Conservation (phyloP, 108 stramenopile species). For the Stephanodiscus triporus region DNA sequence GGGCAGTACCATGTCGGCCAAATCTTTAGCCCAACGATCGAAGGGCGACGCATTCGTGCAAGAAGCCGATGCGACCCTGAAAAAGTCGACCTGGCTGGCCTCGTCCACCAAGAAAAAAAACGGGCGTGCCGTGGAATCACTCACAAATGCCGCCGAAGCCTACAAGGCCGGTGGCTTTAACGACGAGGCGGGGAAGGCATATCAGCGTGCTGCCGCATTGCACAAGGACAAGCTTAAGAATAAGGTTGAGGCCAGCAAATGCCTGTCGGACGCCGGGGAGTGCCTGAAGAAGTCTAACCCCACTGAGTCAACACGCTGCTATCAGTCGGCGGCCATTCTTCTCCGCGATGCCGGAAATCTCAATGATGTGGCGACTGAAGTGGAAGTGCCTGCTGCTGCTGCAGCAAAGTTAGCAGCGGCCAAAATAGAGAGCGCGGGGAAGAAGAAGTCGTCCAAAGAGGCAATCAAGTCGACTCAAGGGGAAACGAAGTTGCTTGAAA, state of each 20-base stretch:
- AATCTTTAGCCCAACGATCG: slow-evolving; percentile 50
- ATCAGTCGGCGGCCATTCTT: slow-evolving; percentile 67
- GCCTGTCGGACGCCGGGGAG: slow-evolving; percentile 73
- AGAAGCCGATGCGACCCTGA: slow-evolving; percentile 69
- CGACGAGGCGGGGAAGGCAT: slow-evolving; percentile 82
- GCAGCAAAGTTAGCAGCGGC: too few relatives aligned
- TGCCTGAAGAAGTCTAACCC: slow-evolving; percentile 76
- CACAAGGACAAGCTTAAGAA: slow-evolving; percentile 71
- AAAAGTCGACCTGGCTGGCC: slow-evolving; percentile 81
- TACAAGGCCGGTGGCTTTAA: slow-evolving; percentile 90
- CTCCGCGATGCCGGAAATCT: slow-evolving; percentile 89
- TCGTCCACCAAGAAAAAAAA: slow-evolving; percentile 73
- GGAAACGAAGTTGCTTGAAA: too few relatives aligned
- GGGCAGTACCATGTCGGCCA: too few relatives aligned
- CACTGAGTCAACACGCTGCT: slow-evolving; percentile 72
- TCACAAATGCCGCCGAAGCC: slow-evolving; percentile 88
- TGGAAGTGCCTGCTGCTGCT: too few relatives aligned
- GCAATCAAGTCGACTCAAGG: too few relatives aligned
- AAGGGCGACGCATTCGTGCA: slow-evolving; percentile 74
- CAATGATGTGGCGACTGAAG: too few relatives aligned
- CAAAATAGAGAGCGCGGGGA: too few relatives aligned
- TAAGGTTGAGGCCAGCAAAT: slow-evolving; percentile 76
- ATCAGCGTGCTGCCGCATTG: slow-evolving; percentile 72
- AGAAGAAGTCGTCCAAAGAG: too few relatives aligned
- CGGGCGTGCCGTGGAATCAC: slow-evolving; percentile 94